phyloP scores from a whole-genome alignment of 2,329 filamentous ascomycete genomes.

The Botrytis cinerea region DNA sequence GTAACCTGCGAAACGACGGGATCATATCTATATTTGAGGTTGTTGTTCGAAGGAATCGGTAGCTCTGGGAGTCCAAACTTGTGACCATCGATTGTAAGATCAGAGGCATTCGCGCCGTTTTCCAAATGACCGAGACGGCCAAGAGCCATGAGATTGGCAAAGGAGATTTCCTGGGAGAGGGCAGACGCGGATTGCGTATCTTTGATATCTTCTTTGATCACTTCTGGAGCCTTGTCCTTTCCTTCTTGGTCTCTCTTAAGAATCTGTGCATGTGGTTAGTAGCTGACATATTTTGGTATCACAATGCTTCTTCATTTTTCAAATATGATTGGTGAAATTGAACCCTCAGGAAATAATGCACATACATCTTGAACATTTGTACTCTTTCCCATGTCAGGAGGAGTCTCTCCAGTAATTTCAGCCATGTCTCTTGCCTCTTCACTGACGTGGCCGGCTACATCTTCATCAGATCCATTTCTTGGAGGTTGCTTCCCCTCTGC shows the following conservation, averaged over 20 bases:
- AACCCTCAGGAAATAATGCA: slow-evolving; percentile 1
- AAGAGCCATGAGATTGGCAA: slow-evolving; percentile 39
- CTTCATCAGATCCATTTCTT: slow-evolving; percentile 51
- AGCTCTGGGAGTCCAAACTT: slow-evolving; percentile 75
- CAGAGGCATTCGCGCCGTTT: slow-evolving; percentile 34
- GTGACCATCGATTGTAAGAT: slow-evolving; percentile 35
- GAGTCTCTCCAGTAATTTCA: slow-evolving; percentile 56
- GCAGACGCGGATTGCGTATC: slow-evolving; percentile 28
- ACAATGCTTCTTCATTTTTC: slow-evolving; percentile 24
- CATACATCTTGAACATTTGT: slow-evolving; percentile 66
- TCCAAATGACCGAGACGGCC: slow-evolving; percentile 38
- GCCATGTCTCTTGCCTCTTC: slow-evolving; percentile 65
- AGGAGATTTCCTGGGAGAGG: slow-evolving; percentile 37
- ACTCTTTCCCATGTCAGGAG: slow-evolving; percentile 65
- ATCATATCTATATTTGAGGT: slow-evolving; percentile 82
- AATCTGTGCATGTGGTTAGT: slow-evolving; percentile 49
- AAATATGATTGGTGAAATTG: slow-evolving; percentile 1
- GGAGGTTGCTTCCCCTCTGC: slow-evolving; percentile 37
- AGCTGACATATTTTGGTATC: slow-evolving; percentile 28
- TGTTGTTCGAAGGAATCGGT: slow-evolving; percentile 60
- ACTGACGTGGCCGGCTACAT: slow-evolving; percentile 59
- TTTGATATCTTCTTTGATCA: slow-evolving; percentile 61
- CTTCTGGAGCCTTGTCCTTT: slow-evolving; percentile 63
- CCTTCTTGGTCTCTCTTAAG: slow-evolving; percentile 63
- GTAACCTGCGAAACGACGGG: slow-evolving; percentile 84